These are phyloP conservation scores for Dictyostelium brefeldianum DNA, from an alignment of 78 protist species.

Conservation along the genomic window DNA sequence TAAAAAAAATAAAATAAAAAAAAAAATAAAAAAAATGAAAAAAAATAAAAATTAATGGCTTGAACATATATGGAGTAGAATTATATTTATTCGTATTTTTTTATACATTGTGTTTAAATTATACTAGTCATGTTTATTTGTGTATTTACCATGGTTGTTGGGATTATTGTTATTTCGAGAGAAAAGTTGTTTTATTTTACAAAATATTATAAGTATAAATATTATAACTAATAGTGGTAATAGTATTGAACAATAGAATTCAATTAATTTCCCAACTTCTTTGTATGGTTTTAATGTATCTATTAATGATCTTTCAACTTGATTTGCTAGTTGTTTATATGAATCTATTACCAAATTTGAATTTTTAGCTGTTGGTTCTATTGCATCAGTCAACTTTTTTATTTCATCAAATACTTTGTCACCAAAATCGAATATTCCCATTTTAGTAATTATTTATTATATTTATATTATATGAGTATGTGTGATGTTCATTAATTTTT, in stretches of 20 bases:
- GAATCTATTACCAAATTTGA: neutral
- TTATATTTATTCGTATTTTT: no score
- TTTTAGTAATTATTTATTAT: no score
- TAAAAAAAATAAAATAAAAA: neutral
- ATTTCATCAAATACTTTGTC: neutral
- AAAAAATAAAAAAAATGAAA: no score
- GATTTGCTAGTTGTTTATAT: neutral
- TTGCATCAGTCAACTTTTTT: neutral
- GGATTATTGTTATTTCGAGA: neutral
- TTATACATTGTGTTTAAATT: no score
- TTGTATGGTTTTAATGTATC: neutral
- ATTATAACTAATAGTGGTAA: neutral
- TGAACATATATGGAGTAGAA: no score
- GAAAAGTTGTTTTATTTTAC: neutral
- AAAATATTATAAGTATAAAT: neutral
- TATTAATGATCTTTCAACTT: neutral
- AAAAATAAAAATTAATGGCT: neutral
- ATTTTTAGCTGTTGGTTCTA: neutral
- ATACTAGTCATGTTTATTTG: neutral
- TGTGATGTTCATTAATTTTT: no score
- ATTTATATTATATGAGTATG: no score
- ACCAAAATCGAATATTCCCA: neutral
- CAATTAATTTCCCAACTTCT: neutral
- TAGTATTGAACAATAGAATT: neutral
- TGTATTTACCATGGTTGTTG: neutral